Evolutionary conservation across 768 basidiomycete genomes (phyloP), one percentile per base, ranked within the genome.

Genomic region (Epithele typhae): DNA sequence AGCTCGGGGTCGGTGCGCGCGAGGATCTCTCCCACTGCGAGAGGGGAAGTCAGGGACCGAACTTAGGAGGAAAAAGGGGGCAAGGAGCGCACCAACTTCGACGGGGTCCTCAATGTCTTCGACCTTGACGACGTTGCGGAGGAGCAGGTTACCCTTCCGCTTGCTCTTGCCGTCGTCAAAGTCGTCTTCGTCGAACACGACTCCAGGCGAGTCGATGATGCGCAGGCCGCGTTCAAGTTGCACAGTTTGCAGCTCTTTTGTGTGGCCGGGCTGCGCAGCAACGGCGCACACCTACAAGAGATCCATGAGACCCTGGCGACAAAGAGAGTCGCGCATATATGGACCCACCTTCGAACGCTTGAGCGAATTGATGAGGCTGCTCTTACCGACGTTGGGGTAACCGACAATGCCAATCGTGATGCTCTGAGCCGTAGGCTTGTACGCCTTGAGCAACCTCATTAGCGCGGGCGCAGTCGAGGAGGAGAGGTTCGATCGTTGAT

Each of bases 371-470:
- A 99, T 93, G 48, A 98, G 61, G 59, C 84, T 88, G 46, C 91
- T 94, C 70, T 98, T 98, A 12, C 95, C 95, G 37, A 98, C 95
- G 64, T 98, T 98, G 1, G 95, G 95, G 66, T 92, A 95, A 1
- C 95, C 95, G 4, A 97, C 89, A 15, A 98, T 89, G 14, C 92
- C 92, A 40, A 95, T 78, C 0, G 90, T 92, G 41, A 91, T 72
- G 52, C 80, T 86, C 25, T 82, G 79, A 1, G 80, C 71, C 25
- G 72, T 80, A 1, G 83, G 84, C 52, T 83, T 87, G 63, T 87
- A 89, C 0, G 84, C 85, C 59, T 95, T 96, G 34, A 95, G 71
- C 2, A 96, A 73, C 43, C 84, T 84, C 33, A 93, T 70, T 2
- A 96, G 72, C 39, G 84, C 71, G 22, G 89, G 88, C 1, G 85